phyloP scores from a whole-genome alignment of 768 basidiomycete genomes.

The Fomitopsis pulvina region DNA sequence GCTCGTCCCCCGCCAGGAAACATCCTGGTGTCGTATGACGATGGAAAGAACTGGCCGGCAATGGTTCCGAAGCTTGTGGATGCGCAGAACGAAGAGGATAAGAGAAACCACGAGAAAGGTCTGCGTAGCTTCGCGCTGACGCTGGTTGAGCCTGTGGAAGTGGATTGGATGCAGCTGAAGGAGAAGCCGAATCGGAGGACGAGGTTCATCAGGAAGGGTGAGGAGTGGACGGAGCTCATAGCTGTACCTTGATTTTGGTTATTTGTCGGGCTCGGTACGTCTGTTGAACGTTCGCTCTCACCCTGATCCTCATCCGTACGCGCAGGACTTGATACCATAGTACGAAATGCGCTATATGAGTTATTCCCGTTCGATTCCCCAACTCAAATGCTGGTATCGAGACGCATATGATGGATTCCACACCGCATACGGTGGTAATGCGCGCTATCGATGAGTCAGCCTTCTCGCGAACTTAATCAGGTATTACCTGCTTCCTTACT shows the following conservation, averaged over 20 bases:
- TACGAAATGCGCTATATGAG: too few species aligned
- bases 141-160: conserved; percentile 59
- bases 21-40: conserved; percentile 43
- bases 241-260: conserved; percentile 46
- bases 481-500: too few species aligned
- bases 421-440: too few species aligned
- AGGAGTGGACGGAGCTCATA: conserved; percentile 52
- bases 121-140: conserved; percentile 65
- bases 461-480: too few species aligned
- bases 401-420: too few species aligned
- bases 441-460: too few species aligned
- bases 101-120: conserved; percentile 44
- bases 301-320: too few species aligned
- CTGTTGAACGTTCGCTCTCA: too few species aligned
- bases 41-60: conserved; percentile 56
- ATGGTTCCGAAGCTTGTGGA: conserved; percentile 41
- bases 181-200: conserved; percentile 53
- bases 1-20: conserved; percentile 62
- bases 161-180: conserved; percentile 64
- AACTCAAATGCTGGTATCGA: too few species aligned
- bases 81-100: conserved; percentile 32
- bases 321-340: too few species aligned
- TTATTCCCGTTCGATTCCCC: too few species aligned
- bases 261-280: not conserved
- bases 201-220: conserved; percentile 39